Base-by-base conservation (phyloP, 1,284 basidiomycete genomes). In the Mrakiaceae sp. region DNA sequence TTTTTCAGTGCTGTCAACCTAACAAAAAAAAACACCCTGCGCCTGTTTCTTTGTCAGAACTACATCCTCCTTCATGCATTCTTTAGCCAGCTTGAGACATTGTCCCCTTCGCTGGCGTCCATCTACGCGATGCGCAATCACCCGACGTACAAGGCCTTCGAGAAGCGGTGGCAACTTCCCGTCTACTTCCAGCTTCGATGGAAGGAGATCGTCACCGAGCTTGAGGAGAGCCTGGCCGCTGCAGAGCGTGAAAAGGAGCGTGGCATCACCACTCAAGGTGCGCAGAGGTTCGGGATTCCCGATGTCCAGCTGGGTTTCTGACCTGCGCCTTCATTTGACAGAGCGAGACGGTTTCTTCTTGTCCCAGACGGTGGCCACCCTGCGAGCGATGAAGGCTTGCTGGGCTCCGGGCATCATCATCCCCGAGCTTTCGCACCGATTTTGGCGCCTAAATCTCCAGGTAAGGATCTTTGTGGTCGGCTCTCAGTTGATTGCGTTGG, bases 161-260 rank as follows among this genome's bases (percentile, higher is more conserved):
- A 88, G 71, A 81, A 84, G 64, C 81, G 92, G 52, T 98, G 95
- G 94, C 95, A 98, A 73, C 80, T 98, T 5, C 88, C 91, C 0
- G 88, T 98, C 14, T 98, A 98, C 74, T 98, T 96, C 75, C 95
- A 98, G 74, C 79, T 98, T 69, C 83, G 94, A n/a, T 95, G 93
- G 87, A 95, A 97, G 73, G 93, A 96, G 71, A 88, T 96, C 62
- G 84, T 95, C 1, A 77, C 80, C 0, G 80, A 80, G 56, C 77
- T 94, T 12, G 94, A 97, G 76, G 83, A 85, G 8, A 76, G 78
- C 0, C 76, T 95, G 40, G 73, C 76, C 10, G 27, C 40, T 6
- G 62, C 54, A 12, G 62, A 63, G 47, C 43, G 54, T 27, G 62
- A 63, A 55, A 64, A 58, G 58, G 51, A 58, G 55, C 5, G 58